These are phyloP conservation scores for Aplosporella prunicola DNA, from an alignment of 2,329 filamentous ascomycete species.

Conservation along the genomic window DNA sequence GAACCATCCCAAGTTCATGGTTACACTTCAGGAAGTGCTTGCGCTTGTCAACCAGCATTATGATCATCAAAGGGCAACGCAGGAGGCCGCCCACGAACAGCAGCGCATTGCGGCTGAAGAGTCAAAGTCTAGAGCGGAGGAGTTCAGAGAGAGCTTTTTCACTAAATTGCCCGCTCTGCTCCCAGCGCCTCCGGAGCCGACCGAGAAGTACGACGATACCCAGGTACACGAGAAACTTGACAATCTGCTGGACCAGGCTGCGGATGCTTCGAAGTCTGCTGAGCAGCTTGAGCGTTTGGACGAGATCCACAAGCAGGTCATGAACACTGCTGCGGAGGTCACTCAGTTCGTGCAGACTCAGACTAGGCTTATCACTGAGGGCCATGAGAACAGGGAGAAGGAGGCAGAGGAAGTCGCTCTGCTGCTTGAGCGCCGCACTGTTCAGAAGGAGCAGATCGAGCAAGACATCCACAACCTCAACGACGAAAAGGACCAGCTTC, in stretches of 20 bases:
- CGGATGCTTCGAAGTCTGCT: constrained; percentile 59
- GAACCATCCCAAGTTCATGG: constrained; percentile 79
- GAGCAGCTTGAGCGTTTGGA: constrained; percentile 74
- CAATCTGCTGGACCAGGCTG: constrained; percentile 52
- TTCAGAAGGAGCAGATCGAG: constrained; percentile 53
- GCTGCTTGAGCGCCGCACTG: constrained; percentile 66
- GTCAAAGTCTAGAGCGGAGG: constrained; percentile 32
- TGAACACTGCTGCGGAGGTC: constrained; percentile 74
- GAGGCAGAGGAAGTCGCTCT: constrained; percentile 71
- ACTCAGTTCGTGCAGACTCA: constrained; percentile 72
- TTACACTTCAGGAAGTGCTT: constrained; percentile 78
- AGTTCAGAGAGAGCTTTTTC: constrained; percentile 32
- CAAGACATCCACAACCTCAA: constrained; percentile 37
- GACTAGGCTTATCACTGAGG: constrained; percentile 62
- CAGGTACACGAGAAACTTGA: constrained; percentile 48
- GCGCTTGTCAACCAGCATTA: constrained; percentile 76
- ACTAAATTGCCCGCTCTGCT: constrained; percentile 36
- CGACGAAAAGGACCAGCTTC: constrained; percentile 34
- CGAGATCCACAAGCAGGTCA: constrained; percentile 79
- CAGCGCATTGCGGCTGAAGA: constrained; percentile 37
- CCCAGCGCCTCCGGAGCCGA: constrained; percentile 29
- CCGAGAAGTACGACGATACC: constrained; percentile 46
- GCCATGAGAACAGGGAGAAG: constrained; percentile 69
- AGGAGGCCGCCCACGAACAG: constrained; percentile 25
- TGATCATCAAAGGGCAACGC: constrained; percentile 64